Percentiles rank a stretch among this genome's conserved stretches.
phyloP scores from a whole-genome alignment of 1,139 yeast genomes.

The Insectozyma bohioensis region DNA sequence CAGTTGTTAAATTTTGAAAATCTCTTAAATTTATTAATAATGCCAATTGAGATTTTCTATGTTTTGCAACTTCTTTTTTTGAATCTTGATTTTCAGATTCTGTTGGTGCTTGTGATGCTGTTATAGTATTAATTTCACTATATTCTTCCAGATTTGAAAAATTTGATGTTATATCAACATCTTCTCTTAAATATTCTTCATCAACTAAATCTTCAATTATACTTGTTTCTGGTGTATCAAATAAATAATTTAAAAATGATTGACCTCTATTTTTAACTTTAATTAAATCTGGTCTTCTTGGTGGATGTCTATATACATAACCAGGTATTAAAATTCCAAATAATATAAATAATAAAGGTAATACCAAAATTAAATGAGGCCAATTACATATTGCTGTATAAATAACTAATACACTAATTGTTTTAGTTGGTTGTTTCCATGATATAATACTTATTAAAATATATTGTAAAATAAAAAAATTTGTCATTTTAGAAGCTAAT shows the following conservation, averaged over 20 bases:
- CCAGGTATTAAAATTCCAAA: conserved; percentile 70
- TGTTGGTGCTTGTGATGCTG: conserved; percentile 8
- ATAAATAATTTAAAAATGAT: conserved; percentile 50
- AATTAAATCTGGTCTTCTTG: conserved; percentile 43
- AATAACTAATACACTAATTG: conserved; percentile 49
- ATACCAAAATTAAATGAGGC: conserved; percentile 66
- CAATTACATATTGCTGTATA: conserved; percentile 63
- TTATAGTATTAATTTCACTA: conserved; percentile 9
- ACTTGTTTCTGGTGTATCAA: conserved; percentile 42
- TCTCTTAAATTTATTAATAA: conserved; percentile 58
- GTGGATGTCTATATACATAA: conserved; percentile 69
- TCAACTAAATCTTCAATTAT: conserved; percentile 37
- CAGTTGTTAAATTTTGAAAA: conserved; percentile 61
- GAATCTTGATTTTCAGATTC: conserved; percentile 6
- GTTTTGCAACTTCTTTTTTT: conserved; percentile 22
- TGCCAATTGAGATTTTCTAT: conserved; percentile 40
- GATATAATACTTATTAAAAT: conserved; percentile 53
- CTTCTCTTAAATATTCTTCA: conserved; percentile 18
- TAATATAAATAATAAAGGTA: conserved; percentile 61
- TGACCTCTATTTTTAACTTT: conserved; percentile 54
- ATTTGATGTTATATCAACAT: conserved; percentile 11
- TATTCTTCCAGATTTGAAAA: conserved; percentile 12
- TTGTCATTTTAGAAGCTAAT: conserved; percentile 53
- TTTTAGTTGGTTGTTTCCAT: conserved; percentile 64
- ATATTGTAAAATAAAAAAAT: conserved; percentile 55